Conservation (phyloP, 83 land plant species). For the Larix sibirica region DNA sequence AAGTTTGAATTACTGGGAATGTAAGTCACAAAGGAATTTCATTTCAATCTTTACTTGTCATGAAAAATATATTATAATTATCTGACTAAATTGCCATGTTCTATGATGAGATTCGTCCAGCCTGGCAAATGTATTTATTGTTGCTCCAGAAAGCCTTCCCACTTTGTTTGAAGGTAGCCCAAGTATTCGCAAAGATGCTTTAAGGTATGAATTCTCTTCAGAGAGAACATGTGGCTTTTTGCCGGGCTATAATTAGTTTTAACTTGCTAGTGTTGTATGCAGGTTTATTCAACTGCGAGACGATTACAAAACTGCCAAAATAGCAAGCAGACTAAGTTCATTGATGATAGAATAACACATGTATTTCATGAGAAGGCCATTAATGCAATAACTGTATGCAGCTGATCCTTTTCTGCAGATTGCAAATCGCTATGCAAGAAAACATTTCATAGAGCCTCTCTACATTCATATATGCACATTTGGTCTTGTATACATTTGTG, state of each 20-base stretch:
- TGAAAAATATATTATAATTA: neutral
- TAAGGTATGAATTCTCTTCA: slow-evolving; percentile 50
- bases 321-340: slow-evolving; percentile 66
- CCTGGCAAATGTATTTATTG: slow-evolving; percentile 97
- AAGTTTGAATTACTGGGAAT: slow-evolving; percentile 96
- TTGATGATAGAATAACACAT: slow-evolving; percentile 15
- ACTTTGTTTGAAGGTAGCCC: slow-evolving; percentile 95
- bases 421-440: neutral
- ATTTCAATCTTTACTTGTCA: neutral
- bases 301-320: slow-evolving; percentile 94
- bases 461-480: neutral
- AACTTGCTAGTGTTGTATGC: slow-evolving; percentile 17
- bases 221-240: neutral
- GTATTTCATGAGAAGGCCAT: neutral
- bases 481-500: neutral
- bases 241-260: neutral
- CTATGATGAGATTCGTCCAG: slow-evolving; percentile 43
- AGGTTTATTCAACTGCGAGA: slow-evolving; percentile 97
- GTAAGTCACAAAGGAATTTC: slow-evolving; percentile 57
- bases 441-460: neutral
- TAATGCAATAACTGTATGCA: neutral
- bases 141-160: slow-evolving; percentile 96
- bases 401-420: neutral
- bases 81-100: neutral
- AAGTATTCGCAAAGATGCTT: slow-evolving; percentile 90